Evolutionary conservation across 2,329 filamentous ascomycete species (phyloP), one percentile per base, ranked within the genome.

Genomic region (Fusarium secorum): DNA sequence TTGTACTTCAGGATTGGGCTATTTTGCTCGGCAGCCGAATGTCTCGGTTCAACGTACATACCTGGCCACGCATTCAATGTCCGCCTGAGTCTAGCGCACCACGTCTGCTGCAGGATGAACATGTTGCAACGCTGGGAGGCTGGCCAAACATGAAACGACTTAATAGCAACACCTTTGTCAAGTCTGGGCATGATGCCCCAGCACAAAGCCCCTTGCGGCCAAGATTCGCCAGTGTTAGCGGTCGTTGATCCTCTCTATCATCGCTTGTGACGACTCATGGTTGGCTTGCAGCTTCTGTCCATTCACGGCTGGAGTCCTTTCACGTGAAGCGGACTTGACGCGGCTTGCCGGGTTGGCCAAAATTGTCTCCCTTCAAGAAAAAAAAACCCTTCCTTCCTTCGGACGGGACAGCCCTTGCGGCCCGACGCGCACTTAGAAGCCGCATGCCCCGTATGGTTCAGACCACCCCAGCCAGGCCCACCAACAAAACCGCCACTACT

Each of bases 321-420:
- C 74, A 76, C 74, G 72, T 75, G 74, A 75, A 75, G 68, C 64
- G 56, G 59, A 64, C 62, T 71, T 75, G 68, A 75, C 74, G 72
- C 74, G 70, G 70, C 63, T 68, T 75, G 66, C 73, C 64, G 70
- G 71, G 68, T 65, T 68, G 67, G 44, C 57, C 63, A 67, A 71
- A 60, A 42, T 68, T 65, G 48, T 71, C 69, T 69, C 70, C 68
- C 68, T 70, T 71, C 64, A 62, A 70, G n/a, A 17, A 22, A 17
- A n/a, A n/a, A 45, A 48, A 66, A 64, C 42, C 62, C 66, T 73
- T 65, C 67, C 70, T 70, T 68, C 64, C 67, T 68, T 70, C 60
- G 58, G 70, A 66, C 74, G 70, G 74, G 71, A 74, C 67, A 76
- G 66, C 72, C 74, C 72, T 76, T 75, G 74, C 74, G 74, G 74